phyloP scores from a whole-genome alignment of 768 basidiomycete species.

The Mycena haematopus region DNA sequence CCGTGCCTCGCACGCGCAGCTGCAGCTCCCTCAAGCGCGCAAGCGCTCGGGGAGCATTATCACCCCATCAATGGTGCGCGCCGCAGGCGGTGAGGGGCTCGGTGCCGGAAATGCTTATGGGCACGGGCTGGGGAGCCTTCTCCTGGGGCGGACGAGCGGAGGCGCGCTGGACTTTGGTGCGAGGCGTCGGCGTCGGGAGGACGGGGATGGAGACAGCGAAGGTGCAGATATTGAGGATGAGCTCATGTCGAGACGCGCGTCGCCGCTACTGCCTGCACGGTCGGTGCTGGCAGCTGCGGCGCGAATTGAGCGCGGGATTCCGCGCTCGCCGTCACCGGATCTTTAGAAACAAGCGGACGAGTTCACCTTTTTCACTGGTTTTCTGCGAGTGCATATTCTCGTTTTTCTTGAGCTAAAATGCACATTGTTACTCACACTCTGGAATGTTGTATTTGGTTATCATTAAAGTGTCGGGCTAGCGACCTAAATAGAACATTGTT shows the following conservation, averaged over 20 bases:
- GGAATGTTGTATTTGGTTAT: conserved; percentile 10
- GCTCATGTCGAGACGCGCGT: conserved; percentile 20
- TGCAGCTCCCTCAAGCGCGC: conserved; percentile 37
- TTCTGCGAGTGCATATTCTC: conserved; percentile 7
- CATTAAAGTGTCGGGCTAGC: not conserved
- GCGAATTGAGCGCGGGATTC: conserved; percentile 35
- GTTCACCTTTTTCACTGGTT: not conserved
- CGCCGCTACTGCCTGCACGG: conserved; percentile 23
- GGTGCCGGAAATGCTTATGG: conserved; percentile 25
- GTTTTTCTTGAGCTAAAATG: conserved; percentile 19
- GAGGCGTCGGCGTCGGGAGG: conserved; percentile 15
- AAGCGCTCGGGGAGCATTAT: conserved; percentile 43
- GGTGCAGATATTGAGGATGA: conserved; percentile 19
- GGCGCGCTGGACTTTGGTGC: conserved; percentile 34
- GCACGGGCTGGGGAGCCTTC: conserved; percentile 29
- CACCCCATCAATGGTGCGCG: conserved; percentile 29
- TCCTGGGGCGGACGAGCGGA: conserved; percentile 30
- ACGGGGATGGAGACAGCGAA: conserved; percentile 21
- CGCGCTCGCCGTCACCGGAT: conserved; percentile 17
- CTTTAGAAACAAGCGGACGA: not conserved
- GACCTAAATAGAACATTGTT: conserved; percentile 9
- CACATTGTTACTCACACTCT: not conserved
- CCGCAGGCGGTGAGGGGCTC: conserved; percentile 22
- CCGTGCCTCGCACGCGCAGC: conserved; percentile 35
- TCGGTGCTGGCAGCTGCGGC: conserved; percentile 39